Evolutionary conservation across 1,284 basidiomycete genomes (phyloP), one percentile per base, ranked within the genome.

Genomic region (Leccinum ponderosum): DNA sequence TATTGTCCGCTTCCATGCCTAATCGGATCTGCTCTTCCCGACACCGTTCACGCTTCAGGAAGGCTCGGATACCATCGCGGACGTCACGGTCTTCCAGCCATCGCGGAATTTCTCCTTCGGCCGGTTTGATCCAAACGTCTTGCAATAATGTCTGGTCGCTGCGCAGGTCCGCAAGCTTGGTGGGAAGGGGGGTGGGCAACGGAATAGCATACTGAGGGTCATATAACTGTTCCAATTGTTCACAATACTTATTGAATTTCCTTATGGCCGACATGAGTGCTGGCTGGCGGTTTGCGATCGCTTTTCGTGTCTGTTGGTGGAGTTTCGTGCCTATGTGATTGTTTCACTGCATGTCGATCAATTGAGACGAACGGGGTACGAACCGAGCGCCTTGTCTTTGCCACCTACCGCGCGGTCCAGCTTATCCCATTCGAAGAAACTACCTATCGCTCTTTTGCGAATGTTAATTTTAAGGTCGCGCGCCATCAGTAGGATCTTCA

Each of bases 361-460:
- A 27, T 3, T 25, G 14, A 50, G 14, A 50, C 4, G 11, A 47
- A 27, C 4, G 48, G 25, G 15, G 14, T 1, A 53, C 51, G 3
- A 4, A 55, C 53, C 53, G 1, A 59, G 35, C 0, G 25, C 25
- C 44, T 59, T 57, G 0, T 59, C 33, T 2, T 48, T 56, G 1
- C 58, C 22, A 1, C 47, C 53, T 0, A 59, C 54, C 0, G 44
- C 47, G 1, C 17, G 17, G 9, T 59, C 55, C 2, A 57, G 14
- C 1, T 57, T 59, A 9, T 59, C 33, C 47, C 55, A 59, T 6
- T 51, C 31, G 11, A 59, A 57, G 17, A 55, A 55, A 17, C 33
- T 39, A 1, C 35, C 22, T 6, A 55, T 17, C 0, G 53, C 53
- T 22, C 53, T 39, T 27, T 55, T 55, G 9, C 14, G 35, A 2